Conservation (phyloP, 1,284 basidiomycete species). For the Microbotryum intermedium region DNA sequence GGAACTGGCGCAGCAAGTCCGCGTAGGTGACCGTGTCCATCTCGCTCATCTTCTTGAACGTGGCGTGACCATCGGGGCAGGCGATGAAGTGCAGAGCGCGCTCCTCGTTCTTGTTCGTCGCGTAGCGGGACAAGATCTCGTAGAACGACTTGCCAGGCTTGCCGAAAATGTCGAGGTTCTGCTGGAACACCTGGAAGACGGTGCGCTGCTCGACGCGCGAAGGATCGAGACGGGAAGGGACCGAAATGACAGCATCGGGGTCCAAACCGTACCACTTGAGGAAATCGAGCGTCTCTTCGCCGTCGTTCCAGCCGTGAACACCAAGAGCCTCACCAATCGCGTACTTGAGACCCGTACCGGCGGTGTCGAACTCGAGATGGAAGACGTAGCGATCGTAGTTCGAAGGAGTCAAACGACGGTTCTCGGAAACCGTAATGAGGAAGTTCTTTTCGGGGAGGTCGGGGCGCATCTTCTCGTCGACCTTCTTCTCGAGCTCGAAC, state of each 20-base stretch:
- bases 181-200: conserved; percentile 90
- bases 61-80: conserved; percentile 77
- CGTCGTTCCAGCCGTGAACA: conserved; percentile 96
- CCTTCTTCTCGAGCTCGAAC: conserved; percentile 37
- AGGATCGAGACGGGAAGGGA: conserved; percentile 51
- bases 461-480: conserved; percentile 52
- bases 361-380: conserved; percentile 92
- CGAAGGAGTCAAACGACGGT: conserved; percentile 82
- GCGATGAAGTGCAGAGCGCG: conserved; percentile 86
- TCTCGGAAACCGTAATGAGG: conserved; percentile 88
- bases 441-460: conserved; percentile 83
- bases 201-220: conserved; percentile 64
- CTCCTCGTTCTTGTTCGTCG: conserved; percentile 62
- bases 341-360: conserved; percentile 88
- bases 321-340: conserved; percentile 94
- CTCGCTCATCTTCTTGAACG: conserved; percentile 92
- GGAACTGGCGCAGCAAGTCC: conserved; percentile 73
- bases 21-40: conserved; percentile 92
- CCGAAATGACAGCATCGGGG: conserved; percentile 68
- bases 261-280: conserved; percentile 86
- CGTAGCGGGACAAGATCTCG: conserved; percentile 71
- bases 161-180: conserved; percentile 93
- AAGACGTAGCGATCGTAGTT: conserved; percentile 99
- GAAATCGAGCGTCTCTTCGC: conserved; percentile 77
- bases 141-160: conserved; percentile 95